These are phyloP conservation scores for Mycosarcoma mackinlayi DNA, from an alignment of 1,284 basidiomycete species.

Conservation along the genomic window DNA sequence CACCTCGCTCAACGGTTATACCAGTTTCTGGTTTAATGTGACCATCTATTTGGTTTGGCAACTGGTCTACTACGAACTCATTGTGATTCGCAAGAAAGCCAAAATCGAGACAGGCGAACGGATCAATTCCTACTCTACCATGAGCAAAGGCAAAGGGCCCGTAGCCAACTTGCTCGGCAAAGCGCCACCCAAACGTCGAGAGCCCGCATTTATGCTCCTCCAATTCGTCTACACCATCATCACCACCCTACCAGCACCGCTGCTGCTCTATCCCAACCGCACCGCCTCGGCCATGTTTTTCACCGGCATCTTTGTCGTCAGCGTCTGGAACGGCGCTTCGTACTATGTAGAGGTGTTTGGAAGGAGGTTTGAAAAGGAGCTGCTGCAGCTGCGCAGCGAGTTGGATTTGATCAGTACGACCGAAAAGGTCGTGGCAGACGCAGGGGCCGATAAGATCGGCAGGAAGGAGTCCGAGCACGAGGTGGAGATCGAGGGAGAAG, in stretches of 20 bases:
- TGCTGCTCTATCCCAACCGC: conserved; percentile 80
- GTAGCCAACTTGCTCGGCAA: conserved; percentile 56
- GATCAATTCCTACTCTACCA: conserved; percentile 57
- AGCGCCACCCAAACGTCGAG: conserved; percentile 42
- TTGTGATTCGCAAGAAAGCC: conserved; percentile 37
- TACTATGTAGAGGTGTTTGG: conserved; percentile 73
- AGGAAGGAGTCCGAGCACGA: conserved; percentile 5
- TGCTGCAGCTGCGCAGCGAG: conserved; percentile 36
- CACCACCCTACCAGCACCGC: conserved; percentile 85
- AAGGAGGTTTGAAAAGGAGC: conserved; percentile 56
- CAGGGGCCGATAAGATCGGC: neutral
- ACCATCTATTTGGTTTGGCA: conserved; percentile 85
- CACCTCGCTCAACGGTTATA: conserved; percentile 75
- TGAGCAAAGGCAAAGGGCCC: conserved; percentile 57
- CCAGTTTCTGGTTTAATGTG: conserved; percentile 75
- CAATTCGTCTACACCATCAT: conserved; percentile 81
- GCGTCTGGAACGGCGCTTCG: conserved; percentile 52
- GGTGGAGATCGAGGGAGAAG: neutral
- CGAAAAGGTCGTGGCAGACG: conserved; percentile 22
- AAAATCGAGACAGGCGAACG: conserved; percentile 57
- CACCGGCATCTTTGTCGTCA: conserved; percentile 43
- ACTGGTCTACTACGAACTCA: conserved; percentile 73
- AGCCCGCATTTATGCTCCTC: conserved; percentile 50
- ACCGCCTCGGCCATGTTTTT: conserved; percentile 81
- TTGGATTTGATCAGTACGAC: conserved; percentile 32